Evolutionary conservation across 352 stramenopile genomes (phyloP).

Genomic region (Peronospora farinosa): DNA sequence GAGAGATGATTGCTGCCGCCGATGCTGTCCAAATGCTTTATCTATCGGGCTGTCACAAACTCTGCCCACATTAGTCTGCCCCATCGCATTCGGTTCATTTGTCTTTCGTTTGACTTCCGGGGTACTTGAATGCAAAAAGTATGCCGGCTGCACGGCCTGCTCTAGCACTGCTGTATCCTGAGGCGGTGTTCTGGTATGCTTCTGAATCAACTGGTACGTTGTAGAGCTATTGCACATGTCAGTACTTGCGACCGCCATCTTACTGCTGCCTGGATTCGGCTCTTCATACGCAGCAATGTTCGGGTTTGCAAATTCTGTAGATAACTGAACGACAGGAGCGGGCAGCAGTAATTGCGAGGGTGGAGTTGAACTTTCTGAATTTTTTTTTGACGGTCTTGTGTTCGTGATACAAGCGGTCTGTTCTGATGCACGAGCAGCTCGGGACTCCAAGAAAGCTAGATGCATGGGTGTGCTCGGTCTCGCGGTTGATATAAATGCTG

Average conservation of each 20-base stretch:
- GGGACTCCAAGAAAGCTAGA: constrained; percentile 19
- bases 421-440: constrained; percentile 15
- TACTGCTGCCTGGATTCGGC: constrained; percentile 9
- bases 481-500: neutral
- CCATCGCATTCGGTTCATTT: no score
- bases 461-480: constrained; percentile 16
- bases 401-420: constrained; percentile 6
- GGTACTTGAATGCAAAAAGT: no score
- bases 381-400: constrained; percentile 1
- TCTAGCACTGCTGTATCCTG: constrained; percentile 1
- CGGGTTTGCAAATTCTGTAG: constrained; percentile 1
- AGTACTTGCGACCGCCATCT: constrained; percentile 3
- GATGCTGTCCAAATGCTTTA: no score
- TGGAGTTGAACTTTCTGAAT: neutral
- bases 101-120: no score
- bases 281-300: neutral
- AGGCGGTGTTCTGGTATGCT: neutral
- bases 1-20: neutral
- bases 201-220: constrained; percentile 1
- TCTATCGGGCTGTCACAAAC: no score
- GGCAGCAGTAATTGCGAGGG: no score
- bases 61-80: no score
- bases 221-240: neutral
- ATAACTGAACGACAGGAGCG: neutral
- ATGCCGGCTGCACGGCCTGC: no score